phyloP scores from a whole-genome alignment of 2,329 filamentous ascomycete species.

The Neonectria punicea region DNA sequence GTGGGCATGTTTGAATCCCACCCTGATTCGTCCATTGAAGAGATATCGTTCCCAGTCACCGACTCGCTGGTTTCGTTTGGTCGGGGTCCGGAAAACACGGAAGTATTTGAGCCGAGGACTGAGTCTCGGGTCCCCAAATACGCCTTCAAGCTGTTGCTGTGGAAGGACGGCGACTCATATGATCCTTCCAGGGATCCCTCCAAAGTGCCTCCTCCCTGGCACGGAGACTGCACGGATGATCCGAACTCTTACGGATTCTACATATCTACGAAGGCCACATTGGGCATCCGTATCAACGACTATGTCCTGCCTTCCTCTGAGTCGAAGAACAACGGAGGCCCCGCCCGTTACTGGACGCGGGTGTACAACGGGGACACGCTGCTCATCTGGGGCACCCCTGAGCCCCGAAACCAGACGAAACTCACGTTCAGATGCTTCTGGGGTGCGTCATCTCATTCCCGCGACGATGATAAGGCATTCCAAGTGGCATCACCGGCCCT shows the following conservation, averaged over 20 bases:
- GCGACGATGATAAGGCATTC: conserved; percentile 44
- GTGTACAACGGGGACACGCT: conserved; percentile 83
- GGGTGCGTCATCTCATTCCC: conserved; percentile 62
- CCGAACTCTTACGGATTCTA: conserved; percentile 73
- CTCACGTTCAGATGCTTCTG: conserved; percentile 65
- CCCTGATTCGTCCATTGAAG: conserved; percentile 70
- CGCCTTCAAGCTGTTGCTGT: conserved; percentile 81
- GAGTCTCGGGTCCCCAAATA: conserved; percentile 84
- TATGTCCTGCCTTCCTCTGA: conserved; percentile 69
- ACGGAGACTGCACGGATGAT: conserved; percentile 46
- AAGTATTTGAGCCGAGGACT: conserved; percentile 68
- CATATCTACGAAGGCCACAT: conserved; percentile 82
- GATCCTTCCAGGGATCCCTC: conserved; percentile 66
- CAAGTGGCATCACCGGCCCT: conserved; percentile 51
- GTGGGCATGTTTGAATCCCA: conserved; percentile 76
- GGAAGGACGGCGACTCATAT: conserved; percentile 73
- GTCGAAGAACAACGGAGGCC: conserved; percentile 61
- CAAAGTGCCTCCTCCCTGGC: conserved; percentile 63
- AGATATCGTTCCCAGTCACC: conserved; percentile 72
- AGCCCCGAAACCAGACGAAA: conserved; percentile 54
- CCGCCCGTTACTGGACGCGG: conserved; percentile 72
- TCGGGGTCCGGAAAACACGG: conserved; percentile 74
- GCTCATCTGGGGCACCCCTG: conserved; percentile 70
- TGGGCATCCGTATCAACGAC: conserved; percentile 81
- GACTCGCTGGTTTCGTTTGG: conserved; percentile 81